phyloP scores from a whole-genome alignment of 306 rosid species.

The Rosa multiflora region DNA sequence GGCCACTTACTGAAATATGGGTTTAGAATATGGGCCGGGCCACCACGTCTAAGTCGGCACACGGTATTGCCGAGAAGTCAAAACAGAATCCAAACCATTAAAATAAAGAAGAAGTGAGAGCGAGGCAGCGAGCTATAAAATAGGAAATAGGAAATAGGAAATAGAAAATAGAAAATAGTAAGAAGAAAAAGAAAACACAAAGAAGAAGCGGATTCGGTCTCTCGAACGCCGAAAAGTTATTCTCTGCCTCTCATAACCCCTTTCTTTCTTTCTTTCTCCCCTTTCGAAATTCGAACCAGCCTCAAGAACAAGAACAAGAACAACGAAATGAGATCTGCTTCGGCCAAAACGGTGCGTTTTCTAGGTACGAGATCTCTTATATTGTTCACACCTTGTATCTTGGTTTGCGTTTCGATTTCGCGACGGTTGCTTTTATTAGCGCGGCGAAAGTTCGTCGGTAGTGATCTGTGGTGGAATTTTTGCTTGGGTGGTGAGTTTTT shows the following conservation, averaged over 20 bases:
- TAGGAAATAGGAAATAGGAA: no score
- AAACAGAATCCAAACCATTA: constrained; percentile 1
- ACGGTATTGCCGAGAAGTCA: constrained; percentile 4
- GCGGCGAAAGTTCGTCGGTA: not conserved
- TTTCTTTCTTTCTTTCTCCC: no score
- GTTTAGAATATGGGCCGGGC: not conserved
- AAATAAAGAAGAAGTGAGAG: not conserved
- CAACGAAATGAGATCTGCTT: constrained; percentile 39
- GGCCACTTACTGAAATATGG: not conserved
- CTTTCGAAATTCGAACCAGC: not conserved
- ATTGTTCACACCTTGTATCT: not conserved
- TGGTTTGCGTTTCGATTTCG: not conserved
- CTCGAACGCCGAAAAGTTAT: constrained; percentile 29
- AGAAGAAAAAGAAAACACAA: not conserved
- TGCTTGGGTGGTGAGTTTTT: not conserved
- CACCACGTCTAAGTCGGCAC: not conserved
- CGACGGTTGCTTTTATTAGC: not conserved
- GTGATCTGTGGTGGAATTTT: not conserved
- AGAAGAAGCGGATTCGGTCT: not conserved
- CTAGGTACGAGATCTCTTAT: not conserved
- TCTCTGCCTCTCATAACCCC: constrained; percentile 19
- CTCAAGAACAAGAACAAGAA: not conserved
- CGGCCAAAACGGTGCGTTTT: constrained; percentile 18
- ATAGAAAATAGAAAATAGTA: not conserved
- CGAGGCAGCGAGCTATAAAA: no score